These are phyloP conservation scores for Vanilla planifolia DNA, from an alignment of 106 monocot species.

Conservation along the genomic window DNA sequence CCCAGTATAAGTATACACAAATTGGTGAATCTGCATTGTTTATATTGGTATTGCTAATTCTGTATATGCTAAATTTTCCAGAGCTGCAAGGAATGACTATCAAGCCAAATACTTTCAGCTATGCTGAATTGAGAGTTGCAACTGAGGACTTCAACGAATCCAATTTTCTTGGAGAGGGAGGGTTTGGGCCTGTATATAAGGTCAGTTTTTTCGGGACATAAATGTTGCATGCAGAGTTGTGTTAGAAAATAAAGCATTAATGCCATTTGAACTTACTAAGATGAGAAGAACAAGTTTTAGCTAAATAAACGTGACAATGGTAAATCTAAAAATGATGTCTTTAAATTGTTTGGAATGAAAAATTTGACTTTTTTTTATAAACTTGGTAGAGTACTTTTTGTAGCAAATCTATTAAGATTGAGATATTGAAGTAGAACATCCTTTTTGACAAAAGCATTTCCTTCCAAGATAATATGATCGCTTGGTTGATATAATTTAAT, in stretches of 20 bases:
- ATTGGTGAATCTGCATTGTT: background rate
- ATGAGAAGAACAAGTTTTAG: background rate
- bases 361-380: too few relatives aligned
- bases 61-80: constrained; percentile 17
- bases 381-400: too few relatives aligned
- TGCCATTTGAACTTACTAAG: background rate
- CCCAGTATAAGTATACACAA: background rate
- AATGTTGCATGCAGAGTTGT: background rate
- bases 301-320: too few relatives aligned
- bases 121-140: constrained; percentile 45
- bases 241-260: background rate
- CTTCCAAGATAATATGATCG: too few relatives aligned
- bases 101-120: constrained; percentile 48
- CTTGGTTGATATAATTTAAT: too few relatives aligned
- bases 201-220: constrained; percentile 13
- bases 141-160: constrained; percentile 50
- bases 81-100: constrained; percentile 28
- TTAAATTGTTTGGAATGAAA: too few relatives aligned
- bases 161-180: constrained; percentile 73
- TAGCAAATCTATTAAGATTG: too few relatives aligned
- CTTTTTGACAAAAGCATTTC: too few relatives aligned
- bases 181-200: constrained; percentile 70
- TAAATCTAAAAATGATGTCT: too few relatives aligned
- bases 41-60: constrained; percentile 4
- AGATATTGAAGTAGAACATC: too few relatives aligned